These are phyloP conservation scores for Chaetomiaceae sp. DNA, from an alignment of 2,329 filamentous ascomycete species.

Conservation along the genomic window DNA sequence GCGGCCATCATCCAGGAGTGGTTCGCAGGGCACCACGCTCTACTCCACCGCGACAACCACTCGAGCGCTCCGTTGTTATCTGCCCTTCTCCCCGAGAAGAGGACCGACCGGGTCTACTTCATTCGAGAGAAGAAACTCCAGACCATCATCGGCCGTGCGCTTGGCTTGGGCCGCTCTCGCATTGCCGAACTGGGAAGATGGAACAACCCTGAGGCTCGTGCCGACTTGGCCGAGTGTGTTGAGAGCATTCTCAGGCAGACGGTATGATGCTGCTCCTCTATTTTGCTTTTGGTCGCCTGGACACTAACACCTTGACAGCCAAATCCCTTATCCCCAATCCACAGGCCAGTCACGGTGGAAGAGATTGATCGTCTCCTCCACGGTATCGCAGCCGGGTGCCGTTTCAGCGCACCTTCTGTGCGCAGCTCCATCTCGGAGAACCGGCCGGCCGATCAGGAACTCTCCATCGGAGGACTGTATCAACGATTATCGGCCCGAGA, in stretches of 20 bases:
- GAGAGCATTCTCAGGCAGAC: conserved; percentile 59
- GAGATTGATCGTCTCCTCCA: conserved; percentile 65
- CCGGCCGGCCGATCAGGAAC: conserved; percentile 32
- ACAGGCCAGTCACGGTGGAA: conserved; percentile 56
- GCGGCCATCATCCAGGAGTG: conserved; percentile 51
- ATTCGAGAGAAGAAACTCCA: conserved; percentile 59
- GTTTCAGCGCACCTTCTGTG: conserved; percentile 65
- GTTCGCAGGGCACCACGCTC: conserved; percentile 60
- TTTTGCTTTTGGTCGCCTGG: conserved; percentile 1
- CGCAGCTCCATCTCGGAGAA: conserved; percentile 34
- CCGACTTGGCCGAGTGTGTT: conserved; percentile 69
- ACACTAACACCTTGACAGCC: conserved; percentile 37
- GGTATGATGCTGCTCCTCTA: conserved; percentile 37
- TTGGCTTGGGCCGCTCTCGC: conserved; percentile 61
- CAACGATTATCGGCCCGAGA: conserved; percentile 59
- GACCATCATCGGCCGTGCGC: conserved; percentile 60
- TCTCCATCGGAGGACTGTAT: conserved; percentile 53
- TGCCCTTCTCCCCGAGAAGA: conserved; percentile 67
- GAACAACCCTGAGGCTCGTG: conserved; percentile 48
- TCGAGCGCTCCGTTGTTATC: conserved; percentile 64
- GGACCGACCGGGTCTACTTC: conserved; percentile 73
- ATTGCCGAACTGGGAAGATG: conserved; percentile 59
- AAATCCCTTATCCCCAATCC: conserved; percentile 34
- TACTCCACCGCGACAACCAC: conserved; percentile 53
- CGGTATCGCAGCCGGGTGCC: conserved; percentile 61